Evolutionary conservation across 768 basidiomycete species (phyloP), one percentile per base, ranked within the genome.

Genomic region (Suillus discolor): DNA sequence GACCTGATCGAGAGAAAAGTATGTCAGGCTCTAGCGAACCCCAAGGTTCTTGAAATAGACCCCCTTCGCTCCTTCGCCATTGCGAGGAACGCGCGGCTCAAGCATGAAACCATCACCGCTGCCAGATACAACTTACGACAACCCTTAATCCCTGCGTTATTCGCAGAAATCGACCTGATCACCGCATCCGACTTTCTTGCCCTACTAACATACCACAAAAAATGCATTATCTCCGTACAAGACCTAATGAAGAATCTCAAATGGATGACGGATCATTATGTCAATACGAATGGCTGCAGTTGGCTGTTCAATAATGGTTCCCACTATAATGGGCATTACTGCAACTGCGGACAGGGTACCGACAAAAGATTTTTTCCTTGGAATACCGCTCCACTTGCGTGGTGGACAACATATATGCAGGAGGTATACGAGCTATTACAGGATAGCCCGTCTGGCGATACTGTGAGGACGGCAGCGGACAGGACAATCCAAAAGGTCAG

Each of bases 51-150:
- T 16, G 63, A 69, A 4, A 51, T 47, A 51, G 69, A 70, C 11
- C 67, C 77, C 11, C 23, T 77, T 34, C 69, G 72, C 13, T 64
- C 67, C 9, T 78, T 72, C 41, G 74, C 77, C 23, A 69, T 78
- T 12, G 73, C 74, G 18, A 64, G 71, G 51, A 69, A 68, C 4
- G 74, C 73, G 42, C 53, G 68, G 18, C 64, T 74, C n/a, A 61
- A 68, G 28, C 62, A 67, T 16, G 68, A 73, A 62, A 71, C 72
- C 3, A 63, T 65, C 38, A 65, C 65, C n/a, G 76, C 76, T 39
- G 73, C 74, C 9, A 66, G 57, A 25, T 59, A 64, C 38, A 71
- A 74, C 25, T 67, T 78, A 65, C 54, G 65, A 38, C 53, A 68
- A 36, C 68, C 75, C 13, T 55, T 76, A 25, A 62, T 65, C 13